Evolutionary conservation across 768 basidiomycete species (phyloP).

Genomic region (Boletus subcaerulescens): DNA sequence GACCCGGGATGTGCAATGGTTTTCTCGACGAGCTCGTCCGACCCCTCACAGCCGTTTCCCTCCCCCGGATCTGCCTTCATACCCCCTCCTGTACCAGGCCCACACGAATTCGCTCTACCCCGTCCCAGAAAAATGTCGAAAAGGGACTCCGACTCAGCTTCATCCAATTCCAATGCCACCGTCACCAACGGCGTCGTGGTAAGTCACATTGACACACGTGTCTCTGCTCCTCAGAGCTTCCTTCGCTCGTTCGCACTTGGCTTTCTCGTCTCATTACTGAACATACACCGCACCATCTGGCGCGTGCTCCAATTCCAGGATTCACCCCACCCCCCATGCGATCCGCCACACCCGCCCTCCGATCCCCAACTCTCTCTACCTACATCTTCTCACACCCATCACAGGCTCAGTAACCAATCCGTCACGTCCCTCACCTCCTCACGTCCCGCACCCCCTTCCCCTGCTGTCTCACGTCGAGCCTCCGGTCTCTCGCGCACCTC

Average conservation of each 20-base stretch:
- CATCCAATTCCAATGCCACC: no score
- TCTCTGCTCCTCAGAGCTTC: slow-evolving; percentile 16
- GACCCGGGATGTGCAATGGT: background rate
- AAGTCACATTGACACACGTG: slow-evolving; percentile 24
- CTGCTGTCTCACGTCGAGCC: slow-evolving; percentile 44
- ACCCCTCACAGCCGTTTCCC: slow-evolving; percentile 49
- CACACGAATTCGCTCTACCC: slow-evolving; percentile 63
- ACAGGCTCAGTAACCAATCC: slow-evolving; percentile 26
- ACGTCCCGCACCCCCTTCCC: slow-evolving; percentile 62
- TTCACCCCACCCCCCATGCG: slow-evolving; percentile 27
- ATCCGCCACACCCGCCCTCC: slow-evolving; percentile 24
- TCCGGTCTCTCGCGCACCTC: slow-evolving; percentile 32
- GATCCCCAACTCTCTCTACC: slow-evolving; percentile 5
- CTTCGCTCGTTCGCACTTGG: slow-evolving; percentile 25
- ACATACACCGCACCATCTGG: slow-evolving; percentile 28
- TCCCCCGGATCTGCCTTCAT: slow-evolving; percentile 67
- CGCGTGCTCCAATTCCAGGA: slow-evolving; percentile 29
- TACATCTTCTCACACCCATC: background rate
- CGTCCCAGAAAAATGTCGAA: slow-evolving; percentile 29
- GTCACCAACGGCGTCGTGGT: slow-evolving; percentile 26
- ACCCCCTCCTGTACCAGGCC: slow-evolving; percentile 62
- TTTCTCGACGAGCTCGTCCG: slow-evolving; percentile 15
- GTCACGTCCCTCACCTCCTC: slow-evolving; percentile 40
- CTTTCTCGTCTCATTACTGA: slow-evolving; percentile 29
- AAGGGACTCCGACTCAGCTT: slow-evolving; percentile 8